Base-by-base conservation (phyloP, 169 alveolate genomes). In the Plasmodium cynomolgi region DNA sequence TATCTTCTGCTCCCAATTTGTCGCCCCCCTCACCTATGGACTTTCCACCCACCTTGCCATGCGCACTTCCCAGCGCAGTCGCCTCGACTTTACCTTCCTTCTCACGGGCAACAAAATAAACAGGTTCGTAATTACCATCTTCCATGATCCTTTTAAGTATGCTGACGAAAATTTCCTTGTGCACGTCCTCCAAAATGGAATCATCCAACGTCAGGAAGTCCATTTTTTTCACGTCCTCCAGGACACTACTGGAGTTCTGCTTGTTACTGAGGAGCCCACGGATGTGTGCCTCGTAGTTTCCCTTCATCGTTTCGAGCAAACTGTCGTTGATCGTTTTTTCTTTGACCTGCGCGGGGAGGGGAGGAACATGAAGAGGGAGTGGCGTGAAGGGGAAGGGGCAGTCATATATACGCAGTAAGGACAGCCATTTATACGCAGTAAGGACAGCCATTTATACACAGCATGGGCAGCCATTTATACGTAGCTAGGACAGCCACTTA, bases 151-250 rank as follows among this genome's bases (percentile, higher is more conserved):
- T 15, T 33, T 85, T 85, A n/a, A 85, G 50, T 1, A 54, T 23
- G 26, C 62, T 85, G 8, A 74, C 31, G 62, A 85, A 85, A 75
- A 85, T 85, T 15, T 56, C 80, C 1, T 54, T 11, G 31, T 85
- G 80, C 11, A 85, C 85, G 1, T 85, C 84, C 39, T 54, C 84
- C 34, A 85, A 50, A 44, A 85, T 44, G 41, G 81, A 6, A 29
- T 15, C 62, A 34, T 80, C 75, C 29, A 88, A 15, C 3, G 83
- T 88, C 33, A 88, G 29, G 31, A 88, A 56, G 33, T 31, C 47
- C 37, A 88, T 79, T 34, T 80, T 58, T 20, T 88, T 88, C 29
- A 62, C 39, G 47, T 88, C 94, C 2, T 88, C 94, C 29, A 72
- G 68, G 34, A 79, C 41, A 33, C 73, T 88, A 58, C 71, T 88